phyloP scores from a whole-genome alignment of 805 yeast species.

The Yueomyces sinensis region DNA sequence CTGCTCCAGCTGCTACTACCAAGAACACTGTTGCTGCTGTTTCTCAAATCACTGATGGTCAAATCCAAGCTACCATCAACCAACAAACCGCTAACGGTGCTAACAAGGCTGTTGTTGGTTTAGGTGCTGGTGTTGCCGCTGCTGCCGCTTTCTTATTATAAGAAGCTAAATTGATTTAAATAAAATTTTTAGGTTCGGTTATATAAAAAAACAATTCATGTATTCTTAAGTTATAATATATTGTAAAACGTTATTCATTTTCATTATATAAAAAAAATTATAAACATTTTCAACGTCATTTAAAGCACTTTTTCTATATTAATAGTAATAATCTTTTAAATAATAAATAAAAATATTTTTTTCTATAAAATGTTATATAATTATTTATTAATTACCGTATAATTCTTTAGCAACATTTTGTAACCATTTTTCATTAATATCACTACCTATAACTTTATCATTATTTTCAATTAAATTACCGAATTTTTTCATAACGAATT shows the following conservation, averaged over 20 bases:
- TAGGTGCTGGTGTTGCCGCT: constrained; percentile 12
- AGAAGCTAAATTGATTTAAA: no score
- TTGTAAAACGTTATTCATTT: no score
- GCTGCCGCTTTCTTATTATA: constrained; percentile 13
- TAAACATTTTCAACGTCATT: no score
- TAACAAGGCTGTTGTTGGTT: constrained; percentile 9
- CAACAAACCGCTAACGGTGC: constrained; percentile 14
- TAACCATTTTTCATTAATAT: not conserved
- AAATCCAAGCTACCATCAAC: not conserved
- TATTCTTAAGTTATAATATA: not conserved
- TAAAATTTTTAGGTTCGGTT: not conserved
- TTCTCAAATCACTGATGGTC: not conserved
- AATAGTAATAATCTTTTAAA: no score
- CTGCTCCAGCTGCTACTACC: not conserved
- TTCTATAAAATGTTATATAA: no score
- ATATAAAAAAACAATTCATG: no score
- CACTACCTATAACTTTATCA: not conserved
- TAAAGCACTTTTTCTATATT: not conserved
- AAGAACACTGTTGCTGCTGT: not conserved
- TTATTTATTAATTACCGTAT: no score
- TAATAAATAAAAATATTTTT: no score
- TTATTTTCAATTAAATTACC: not conserved
- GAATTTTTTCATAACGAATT: not conserved
- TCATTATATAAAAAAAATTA: no score
- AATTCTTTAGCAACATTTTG: not conserved